phyloP scores from a whole-genome alignment of 352 stramenopile genomes.

The Phytophthora boehmeriae region DNA sequence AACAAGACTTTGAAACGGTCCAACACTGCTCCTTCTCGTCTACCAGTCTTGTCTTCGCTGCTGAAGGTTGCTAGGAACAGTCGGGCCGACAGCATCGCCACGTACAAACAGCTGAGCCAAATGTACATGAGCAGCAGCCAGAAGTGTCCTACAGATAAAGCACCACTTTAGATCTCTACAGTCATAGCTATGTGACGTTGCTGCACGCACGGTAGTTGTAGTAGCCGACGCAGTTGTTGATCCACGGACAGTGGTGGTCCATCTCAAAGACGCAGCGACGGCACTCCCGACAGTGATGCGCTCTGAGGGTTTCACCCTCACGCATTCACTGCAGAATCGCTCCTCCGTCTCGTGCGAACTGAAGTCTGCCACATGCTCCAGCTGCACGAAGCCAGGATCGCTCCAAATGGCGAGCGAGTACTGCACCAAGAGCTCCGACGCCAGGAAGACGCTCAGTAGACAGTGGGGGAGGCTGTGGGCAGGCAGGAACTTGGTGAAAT shows the following conservation, averaged over 20 bases:
- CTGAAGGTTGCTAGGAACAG: conserved; percentile 34
- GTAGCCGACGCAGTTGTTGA: conserved; percentile 98
- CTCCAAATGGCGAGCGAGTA: conserved; percentile 50
- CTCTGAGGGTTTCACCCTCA: conserved; percentile 33
- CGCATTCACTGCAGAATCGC: conserved; percentile 28
- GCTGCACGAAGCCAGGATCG: conserved; percentile 41
- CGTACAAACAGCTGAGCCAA: conserved; percentile 49
- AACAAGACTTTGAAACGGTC: conserved; percentile 39
- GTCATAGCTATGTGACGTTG: no score
- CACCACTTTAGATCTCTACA: no score
- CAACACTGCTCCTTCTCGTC: conserved; percentile 23
- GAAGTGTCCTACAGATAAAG: conserved; percentile 42
- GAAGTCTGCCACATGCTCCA: conserved; percentile 13
- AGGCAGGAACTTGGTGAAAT: conserved; percentile 41
- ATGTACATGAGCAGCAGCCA: conserved; percentile 58
- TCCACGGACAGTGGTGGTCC: conserved; percentile 98
- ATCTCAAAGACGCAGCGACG: conserved; percentile 94
- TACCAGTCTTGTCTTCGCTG: conserved; percentile 13
- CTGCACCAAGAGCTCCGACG: conserved; percentile 41
- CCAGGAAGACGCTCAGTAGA: conserved; percentile 35
- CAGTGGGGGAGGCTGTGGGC: conserved; percentile 8
- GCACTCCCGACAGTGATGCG: conserved; percentile 84
- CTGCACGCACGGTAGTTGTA: conserved; percentile 90
- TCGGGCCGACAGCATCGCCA: conserved; percentile 34
- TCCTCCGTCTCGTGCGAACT: background rate